phyloP scores from a whole-genome alignment of 148 eudicot genomes.

The Pharnaceum exiguum region DNA sequence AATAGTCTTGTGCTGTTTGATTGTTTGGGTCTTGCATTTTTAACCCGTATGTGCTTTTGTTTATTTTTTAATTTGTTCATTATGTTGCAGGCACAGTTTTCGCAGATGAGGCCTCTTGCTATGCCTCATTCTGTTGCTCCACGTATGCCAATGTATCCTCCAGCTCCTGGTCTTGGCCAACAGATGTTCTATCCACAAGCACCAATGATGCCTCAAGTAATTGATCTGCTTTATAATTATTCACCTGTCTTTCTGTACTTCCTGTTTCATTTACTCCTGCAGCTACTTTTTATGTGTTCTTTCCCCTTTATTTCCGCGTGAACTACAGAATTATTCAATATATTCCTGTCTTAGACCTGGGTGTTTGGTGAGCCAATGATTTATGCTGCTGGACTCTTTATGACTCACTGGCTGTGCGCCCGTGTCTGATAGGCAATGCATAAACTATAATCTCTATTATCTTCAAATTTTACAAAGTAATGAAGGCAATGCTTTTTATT shows the following conservation, averaged over 20 bases:
- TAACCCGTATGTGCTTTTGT: too few species aligned
- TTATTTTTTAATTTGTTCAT: background rate
- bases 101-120: constrained; percentile 78
- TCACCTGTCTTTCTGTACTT: background rate
- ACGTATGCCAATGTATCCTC: constrained; percentile 85
- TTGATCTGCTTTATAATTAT: constrained; percentile 4
- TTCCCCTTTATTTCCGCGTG: background rate
- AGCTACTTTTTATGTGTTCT: background rate
- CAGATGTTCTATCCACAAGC: constrained; percentile 84
- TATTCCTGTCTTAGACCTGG: background rate
- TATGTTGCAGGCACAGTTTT: constrained; percentile 75
- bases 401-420: too few species aligned
- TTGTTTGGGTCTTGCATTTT: too few species aligned
- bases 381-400: background rate
- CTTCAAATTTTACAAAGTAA: too few species aligned
- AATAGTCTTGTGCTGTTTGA: too few species aligned
- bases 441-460: too few species aligned
- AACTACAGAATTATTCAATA: background rate
- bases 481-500: too few species aligned
- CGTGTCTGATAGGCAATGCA: too few species aligned
- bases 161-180: constrained; percentile 84
- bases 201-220: constrained; percentile 82
- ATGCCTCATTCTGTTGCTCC: constrained; percentile 71
- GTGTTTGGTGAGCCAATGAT: background rate
- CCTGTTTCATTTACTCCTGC: too few species aligned